Conservation (phyloP, 192 early-diverging fungal species). For the Coemansia aciculifera region DNA sequence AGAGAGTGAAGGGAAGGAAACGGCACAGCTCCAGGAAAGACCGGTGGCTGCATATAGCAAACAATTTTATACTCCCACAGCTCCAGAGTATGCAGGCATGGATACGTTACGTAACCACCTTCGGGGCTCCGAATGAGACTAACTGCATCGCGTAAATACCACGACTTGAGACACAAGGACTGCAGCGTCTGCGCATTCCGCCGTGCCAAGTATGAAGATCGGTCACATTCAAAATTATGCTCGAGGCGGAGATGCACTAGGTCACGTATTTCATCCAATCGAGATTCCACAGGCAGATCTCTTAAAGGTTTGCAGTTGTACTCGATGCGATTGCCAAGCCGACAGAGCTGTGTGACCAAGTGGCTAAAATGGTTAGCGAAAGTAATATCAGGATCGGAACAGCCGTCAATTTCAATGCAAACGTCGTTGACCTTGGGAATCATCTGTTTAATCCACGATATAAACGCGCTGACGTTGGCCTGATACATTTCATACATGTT, state of each 20-base stretch:
- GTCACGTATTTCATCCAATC: neutral
- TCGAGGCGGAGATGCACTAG: neutral
- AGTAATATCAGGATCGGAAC: no score
- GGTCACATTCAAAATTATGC: neutral
- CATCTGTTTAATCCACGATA: neutral
- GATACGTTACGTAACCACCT: no score
- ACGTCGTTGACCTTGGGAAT: neutral
- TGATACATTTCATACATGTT: neutral
- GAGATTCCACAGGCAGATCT: neutral
- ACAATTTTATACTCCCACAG: no score
- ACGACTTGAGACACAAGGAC: neutral
- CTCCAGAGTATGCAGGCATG: no score
- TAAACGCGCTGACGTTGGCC: neutral
- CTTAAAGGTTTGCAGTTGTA: neutral
- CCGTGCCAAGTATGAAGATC: neutral
- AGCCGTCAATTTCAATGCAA: neutral
- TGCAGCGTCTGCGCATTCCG: neutral
- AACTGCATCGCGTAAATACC: neutral
- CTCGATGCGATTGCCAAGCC: neutral
- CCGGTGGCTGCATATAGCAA: no score
- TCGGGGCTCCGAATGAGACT: neutral
- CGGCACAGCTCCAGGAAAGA: no score
- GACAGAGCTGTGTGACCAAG: neutral
- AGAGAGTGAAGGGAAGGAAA: no score
- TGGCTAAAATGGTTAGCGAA: neutral